Base-by-base conservation (phyloP, 2,329 filamentous ascomycete species). In the Escovopsis sp. region DNA sequence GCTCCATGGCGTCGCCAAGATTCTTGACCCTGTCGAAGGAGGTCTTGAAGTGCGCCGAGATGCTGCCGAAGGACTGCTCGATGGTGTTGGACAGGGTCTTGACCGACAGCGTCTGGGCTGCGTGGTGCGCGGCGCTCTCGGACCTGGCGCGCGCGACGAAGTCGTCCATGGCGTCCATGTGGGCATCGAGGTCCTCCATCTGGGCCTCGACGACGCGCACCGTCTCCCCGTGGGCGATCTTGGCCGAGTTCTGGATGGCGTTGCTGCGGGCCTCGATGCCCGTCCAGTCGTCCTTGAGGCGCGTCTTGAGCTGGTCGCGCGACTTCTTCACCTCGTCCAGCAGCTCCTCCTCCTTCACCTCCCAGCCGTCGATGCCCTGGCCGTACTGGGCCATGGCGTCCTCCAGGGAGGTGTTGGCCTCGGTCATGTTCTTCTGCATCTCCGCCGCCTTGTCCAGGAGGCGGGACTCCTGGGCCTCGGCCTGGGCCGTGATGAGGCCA, bases 131-230 rank as follows among this genome's bases (percentile, higher is more conserved):
- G 27, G 81, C 76, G 57, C 94, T 96, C 53, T 93, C 82, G 1
- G 74, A 75, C 45, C 81, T 77, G 39, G 93, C 87, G 29, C 84
- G 79, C 29, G 80, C 73, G 33, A 96, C 86, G 52, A 95, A 94
- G 49, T 89, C 84, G 53, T 96, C 89, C 7, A 98, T 72, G 1
- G 85, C 84, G 43, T 79, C 76, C 74, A 98, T 88, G 60, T 96
- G 86, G n/a, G 71, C 73, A 46, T 84, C 81, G 55, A 98, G 81
- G 50, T 94, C 84, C 43, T 75, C 72, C 64, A 93, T 84, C 62
- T 98, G 91, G 43, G 83, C 80, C 53, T 89, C 84, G 11, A 96
- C 88, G 44, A 93, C 89, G 7, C 81, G 80, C 27, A 94, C 77
- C 0, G 89, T 95, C 61, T 94, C 84, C 30, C 83, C 81, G 50